These are phyloP conservation scores for Arachis stenosperma DNA, from an alignment of 306 rosid genomes.

Conservation along the genomic window DNA sequence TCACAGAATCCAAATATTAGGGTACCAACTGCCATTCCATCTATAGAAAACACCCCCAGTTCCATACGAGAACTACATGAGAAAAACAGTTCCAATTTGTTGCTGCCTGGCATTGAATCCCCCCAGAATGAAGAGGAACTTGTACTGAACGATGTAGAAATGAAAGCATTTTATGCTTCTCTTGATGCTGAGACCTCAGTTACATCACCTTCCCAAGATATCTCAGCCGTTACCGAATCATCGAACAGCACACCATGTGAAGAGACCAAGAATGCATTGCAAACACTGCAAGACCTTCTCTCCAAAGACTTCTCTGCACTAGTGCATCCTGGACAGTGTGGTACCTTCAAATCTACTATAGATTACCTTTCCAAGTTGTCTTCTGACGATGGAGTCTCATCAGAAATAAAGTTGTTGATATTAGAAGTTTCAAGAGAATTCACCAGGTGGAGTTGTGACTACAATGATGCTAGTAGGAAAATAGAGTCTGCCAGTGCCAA, in stretches of 20 bases:
- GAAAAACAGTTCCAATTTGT: constrained; percentile 25
- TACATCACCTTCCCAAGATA: constrained; percentile 39
- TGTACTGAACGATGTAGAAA: constrained; percentile 49
- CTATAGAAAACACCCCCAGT: constrained; percentile 26
- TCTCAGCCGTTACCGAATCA: constrained; percentile 19
- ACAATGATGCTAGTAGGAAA: constrained; percentile 48
- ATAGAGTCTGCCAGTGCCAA: constrained; percentile 46
- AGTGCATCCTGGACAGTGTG: constrained; percentile 40
- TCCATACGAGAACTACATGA: constrained; percentile 31
- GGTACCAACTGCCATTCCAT: constrained; percentile 21
- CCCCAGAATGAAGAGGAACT: constrained; percentile 41
- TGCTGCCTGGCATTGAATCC: constrained; percentile 38
- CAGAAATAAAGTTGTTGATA: constrained; percentile 45
- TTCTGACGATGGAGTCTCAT: constrained; percentile 39
- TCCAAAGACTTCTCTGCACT: constrained; percentile 46
- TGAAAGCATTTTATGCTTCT: constrained; percentile 57
- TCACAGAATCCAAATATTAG: constrained; percentile 36
- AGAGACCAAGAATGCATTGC: constrained; percentile 48
- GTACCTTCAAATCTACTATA: constrained; percentile 41
- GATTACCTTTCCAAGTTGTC: constrained; percentile 48
- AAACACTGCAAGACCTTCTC: constrained; percentile 48
- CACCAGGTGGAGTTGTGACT: constrained; percentile 46
- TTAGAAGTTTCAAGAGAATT: constrained; percentile 51
- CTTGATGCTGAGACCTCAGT: constrained; percentile 48
- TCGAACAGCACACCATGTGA: constrained; percentile 40